These are phyloP conservation scores for Aureobasidium vineae DNA, from an alignment of 2,329 filamentous ascomycete species.

Conservation along the genomic window DNA sequence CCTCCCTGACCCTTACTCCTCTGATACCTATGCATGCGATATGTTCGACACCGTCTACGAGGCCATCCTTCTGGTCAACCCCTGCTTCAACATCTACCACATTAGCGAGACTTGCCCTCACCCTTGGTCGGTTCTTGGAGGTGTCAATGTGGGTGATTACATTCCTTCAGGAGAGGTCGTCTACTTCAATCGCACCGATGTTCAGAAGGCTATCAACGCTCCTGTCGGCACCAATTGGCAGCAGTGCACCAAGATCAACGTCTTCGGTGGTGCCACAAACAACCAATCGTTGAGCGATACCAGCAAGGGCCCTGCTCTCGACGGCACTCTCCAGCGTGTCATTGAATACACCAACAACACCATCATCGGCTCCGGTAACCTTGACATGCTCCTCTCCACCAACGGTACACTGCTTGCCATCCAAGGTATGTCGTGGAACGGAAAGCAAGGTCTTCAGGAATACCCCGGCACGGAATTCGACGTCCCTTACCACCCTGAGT, in stretches of 20 bases:
- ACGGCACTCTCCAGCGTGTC: slow-evolving; percentile 29
- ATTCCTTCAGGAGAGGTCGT: slow-evolving; percentile 23
- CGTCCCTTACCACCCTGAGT: slow-evolving; percentile 32
- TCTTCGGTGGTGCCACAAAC: slow-evolving; percentile 33
- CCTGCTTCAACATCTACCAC: slow-evolving; percentile 40
- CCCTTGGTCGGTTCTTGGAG: slow-evolving; percentile 29
- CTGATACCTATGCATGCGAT: slow-evolving; percentile 32
- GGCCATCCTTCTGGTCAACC: slow-evolving; percentile 36
- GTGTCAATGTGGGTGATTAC: slow-evolving; percentile 29
- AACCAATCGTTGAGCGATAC: slow-evolving; percentile 21
- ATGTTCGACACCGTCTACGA: slow-evolving; percentile 37
- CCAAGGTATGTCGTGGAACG: slow-evolving; percentile 38
- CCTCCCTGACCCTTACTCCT: slow-evolving; percentile 37
- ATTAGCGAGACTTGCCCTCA: slow-evolving; percentile 32
- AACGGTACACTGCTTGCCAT: slow-evolving; percentile 36
- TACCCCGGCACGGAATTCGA: slow-evolving; percentile 31
- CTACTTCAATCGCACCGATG: slow-evolving; percentile 42
- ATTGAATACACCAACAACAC: slow-evolving; percentile 39
- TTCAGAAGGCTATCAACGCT: slow-evolving; percentile 42
- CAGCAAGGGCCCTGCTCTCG: slow-evolving; percentile 2
- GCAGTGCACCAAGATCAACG: slow-evolving; percentile 16
- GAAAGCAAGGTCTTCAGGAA: slow-evolving; percentile 34
- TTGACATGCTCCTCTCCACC: slow-evolving; percentile 35
- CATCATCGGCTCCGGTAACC: slow-evolving; percentile 36
- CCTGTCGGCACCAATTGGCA: slow-evolving; percentile 34